Conservation (phyloP, 164 flowering plant species). For the Platanus orientalis region DNA sequence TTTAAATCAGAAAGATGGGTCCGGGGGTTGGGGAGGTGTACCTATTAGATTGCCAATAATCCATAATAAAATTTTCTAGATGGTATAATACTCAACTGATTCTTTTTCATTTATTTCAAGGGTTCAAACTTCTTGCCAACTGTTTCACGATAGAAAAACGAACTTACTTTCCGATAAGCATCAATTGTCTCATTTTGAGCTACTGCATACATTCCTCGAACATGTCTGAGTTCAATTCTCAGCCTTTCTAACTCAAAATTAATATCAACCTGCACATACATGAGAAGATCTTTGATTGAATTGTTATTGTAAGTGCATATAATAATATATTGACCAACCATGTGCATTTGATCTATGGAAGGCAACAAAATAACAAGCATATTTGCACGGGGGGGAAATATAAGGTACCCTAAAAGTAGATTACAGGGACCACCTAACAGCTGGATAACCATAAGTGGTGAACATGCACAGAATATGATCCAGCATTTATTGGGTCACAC, state of each 20-base stretch:
- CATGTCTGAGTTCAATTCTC: slow-evolving; percentile 75
- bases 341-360: no score
- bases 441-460: no score
- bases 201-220: slow-evolving; percentile 61
- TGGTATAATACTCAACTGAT: background rate
- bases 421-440: no score
- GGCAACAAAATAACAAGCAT: no score
- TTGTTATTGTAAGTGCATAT: background rate
- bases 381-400: no score
- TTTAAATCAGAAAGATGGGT: no score
- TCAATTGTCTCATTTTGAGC: slow-evolving; percentile 70
- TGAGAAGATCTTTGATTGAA: background rate
- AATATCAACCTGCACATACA: slow-evolving; percentile 39
- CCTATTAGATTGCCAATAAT: no score
- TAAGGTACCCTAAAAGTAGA: no score
- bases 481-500: no score
- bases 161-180: slow-evolving; percentile 65
- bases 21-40: no score
- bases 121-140: background rate
- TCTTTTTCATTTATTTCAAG: background rate
- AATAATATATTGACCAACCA: background rate
- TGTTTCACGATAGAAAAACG: background rate
- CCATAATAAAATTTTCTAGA: no score
- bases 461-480: no score
- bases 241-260: slow-evolving; percentile 75